Base-by-base conservation (phyloP, 192 early-diverging fungal species). In the Coemansia sp. region DNA sequence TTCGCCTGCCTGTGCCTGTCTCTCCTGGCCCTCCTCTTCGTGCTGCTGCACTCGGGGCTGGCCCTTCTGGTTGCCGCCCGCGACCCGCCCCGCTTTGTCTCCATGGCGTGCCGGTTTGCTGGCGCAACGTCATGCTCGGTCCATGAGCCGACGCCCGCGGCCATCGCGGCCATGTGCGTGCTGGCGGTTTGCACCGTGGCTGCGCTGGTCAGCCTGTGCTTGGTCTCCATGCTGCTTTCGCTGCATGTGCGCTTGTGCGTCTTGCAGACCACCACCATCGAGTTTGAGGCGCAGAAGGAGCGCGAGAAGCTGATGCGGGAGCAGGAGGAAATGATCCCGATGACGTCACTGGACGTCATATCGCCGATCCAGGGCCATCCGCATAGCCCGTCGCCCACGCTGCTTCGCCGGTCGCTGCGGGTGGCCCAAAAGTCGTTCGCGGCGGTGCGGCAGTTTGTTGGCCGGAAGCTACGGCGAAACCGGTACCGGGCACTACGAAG, bases 161-260 rank as follows among this genome's bases (percentile, higher is more conserved):
- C 38, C 18, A 28, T 59, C 6, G 45, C 50, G 1, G 40, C 58
- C 8, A 21, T 60, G 42, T 69, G 66, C 11, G 32, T 41, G 3
- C 34, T 80, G 54, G 63, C 70, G 0, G 14, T 66, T 4, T 69
- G 63, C 10, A 43, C 49, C 0, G 62, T 61, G n/a, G 18, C 51
- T 3, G 45, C 65, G 0, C 56, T 52, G 3, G 54, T 15, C 0
- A 45, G 45, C 3, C 12, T 60, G 0, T 42, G 58, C n/a, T 43
- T 61, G 5, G 62, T 73, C 0, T 39, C 49, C 0, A 50, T 62
- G 62, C 57, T 73, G 21, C 41, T 80, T 21, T 26, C 15, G 10
- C 42, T 79, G 36, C 76, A 79, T 53, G 30, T 79, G 16, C 52
- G 49, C 5, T 53, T 79, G 37, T 69, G 69, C 11, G 11, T 60